Base-by-base conservation (phyloP, 192 early-diverging fungal species). In the Funneliformis mosseae region DNA sequence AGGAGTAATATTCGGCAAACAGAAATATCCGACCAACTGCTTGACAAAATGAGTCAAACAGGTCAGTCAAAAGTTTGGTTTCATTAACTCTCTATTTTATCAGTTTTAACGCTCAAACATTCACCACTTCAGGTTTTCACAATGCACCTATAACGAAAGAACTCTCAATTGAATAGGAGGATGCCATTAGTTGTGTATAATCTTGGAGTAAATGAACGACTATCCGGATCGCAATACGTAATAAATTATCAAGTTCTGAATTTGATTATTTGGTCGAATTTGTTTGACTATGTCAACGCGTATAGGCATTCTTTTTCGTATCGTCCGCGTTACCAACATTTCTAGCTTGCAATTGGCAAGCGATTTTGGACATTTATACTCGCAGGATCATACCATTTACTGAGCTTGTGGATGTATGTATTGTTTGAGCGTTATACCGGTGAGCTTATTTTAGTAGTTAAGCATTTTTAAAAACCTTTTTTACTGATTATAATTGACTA, bases 71-170 rank as follows among this genome's bases (percentile, higher is more conserved):
- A 18, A 5, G n/a, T n/a, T n/a, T 2, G 12, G 6, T 16, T 55
- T 9, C n/a, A n/a, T n/a, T n/a, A n/a, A n/a, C n/a, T n/a, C n/a
- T 55, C 18, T 55, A 5, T 55, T 55, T 55, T 55, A 50, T 55
- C 12, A 0, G 48, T 55, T 55, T 5, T 55, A 55, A 55, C 14
- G 48, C 4, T 21, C 48, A 55, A 55, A 5, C 6, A 16, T 55
- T 55, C 18, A 55, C 16, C 12, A 5, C 16, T 63, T 23, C 80
- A 89, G 92, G 92, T 43, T 92, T 92, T 75, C 85, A 89, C 42
- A 90, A 92, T 83, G 90, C 90, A 41, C 92, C 90, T 18, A 84
- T 88, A 25, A 91, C 88, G n/a, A 92, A 92, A 78, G 75, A 82
- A 9, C 76, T 91, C 28, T 64, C 89, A 8, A 74, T 12, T 66